Evolutionary conservation across 2,329 filamentous ascomycete genomes (phyloP).

Genomic region (Microdochium nivale): DNA sequence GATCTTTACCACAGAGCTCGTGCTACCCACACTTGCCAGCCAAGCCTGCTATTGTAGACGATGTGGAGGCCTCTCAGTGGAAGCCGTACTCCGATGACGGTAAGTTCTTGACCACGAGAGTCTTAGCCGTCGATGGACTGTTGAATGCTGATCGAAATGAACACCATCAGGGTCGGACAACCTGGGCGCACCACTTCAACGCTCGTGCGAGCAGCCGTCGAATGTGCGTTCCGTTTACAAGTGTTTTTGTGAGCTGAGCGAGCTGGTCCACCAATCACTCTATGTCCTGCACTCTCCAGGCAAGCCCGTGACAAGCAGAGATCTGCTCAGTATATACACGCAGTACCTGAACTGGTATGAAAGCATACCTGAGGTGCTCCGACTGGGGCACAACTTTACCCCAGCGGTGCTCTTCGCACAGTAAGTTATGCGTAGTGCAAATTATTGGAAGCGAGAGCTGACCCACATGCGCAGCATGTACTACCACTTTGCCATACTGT

Average conservation of each 20-base stretch:
- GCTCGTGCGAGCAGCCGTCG: slow-evolving; percentile 51
- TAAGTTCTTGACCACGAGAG: slow-evolving; percentile 22
- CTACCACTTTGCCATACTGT: slow-evolving; percentile 58
- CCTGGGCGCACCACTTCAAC: slow-evolving; percentile 42
- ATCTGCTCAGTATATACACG: slow-evolving; percentile 55
- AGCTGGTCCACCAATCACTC: slow-evolving; percentile 63
- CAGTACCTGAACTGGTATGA: slow-evolving; percentile 67
- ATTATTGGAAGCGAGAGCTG: neutral
- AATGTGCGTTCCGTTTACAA: slow-evolving; percentile 62
- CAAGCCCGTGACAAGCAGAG: slow-evolving; percentile 53
- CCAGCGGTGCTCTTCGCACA: slow-evolving; percentile 67
- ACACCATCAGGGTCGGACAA: slow-evolving; percentile 5
- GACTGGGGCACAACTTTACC: slow-evolving; percentile 60
- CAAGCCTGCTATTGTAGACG: slow-evolving; percentile 51
- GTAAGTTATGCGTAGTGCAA: slow-evolving; percentile 37
- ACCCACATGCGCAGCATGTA: slow-evolving; percentile 42
- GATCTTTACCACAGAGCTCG: slow-evolving; percentile 52
- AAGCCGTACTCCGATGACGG: slow-evolving; percentile 50
- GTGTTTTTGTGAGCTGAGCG: slow-evolving; percentile 63
- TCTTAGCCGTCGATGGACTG: neutral
- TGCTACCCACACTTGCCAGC: slow-evolving; percentile 46
- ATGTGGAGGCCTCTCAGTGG: slow-evolving; percentile 52
- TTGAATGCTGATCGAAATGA: neutral
- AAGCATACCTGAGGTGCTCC: slow-evolving; percentile 53
- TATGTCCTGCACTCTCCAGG: slow-evolving; percentile 66